Evolutionary conservation across 345 rosid species (phyloP), one percentile per base, ranked within the genome.

Genomic region (Eucalyptus marginata): DNA sequence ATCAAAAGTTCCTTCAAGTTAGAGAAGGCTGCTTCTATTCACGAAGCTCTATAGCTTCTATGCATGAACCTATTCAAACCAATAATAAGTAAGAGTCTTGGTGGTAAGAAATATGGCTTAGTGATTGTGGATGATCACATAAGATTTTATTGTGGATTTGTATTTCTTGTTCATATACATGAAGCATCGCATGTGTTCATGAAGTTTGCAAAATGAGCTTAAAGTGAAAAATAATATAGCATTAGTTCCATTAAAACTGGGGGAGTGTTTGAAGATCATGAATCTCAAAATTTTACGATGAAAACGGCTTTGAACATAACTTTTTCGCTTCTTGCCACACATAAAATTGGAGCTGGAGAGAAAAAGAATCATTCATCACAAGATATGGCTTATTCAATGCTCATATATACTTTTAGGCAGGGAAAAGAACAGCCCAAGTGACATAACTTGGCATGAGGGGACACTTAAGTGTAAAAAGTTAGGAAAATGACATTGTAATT

Each of bases 381-480:
- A 56, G 29, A 56, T 24, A 56, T 56, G 62, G 29, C 62, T 22
- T 56, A 56, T 24, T 56, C 62, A 22, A 56, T 56, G 11, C 62
- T 56, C 62, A 10, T 56, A 29, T 22, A 56, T 56, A 56, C 62
- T 22, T 56, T 56, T 56, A 22, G 29, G 29, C 6, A 2, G 29
- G 54, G 20, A 50, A 50, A 50, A 50, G 8, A 50, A 50, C 3
- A 50, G 20, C 54, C 18, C 20, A 50, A 50, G 8, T 50, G 8
- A 50, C 20, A 50, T 0, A 16, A 50, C 1, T 50, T 16, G 8
- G 3, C 8, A 50, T 16, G 2, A 50, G 3, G 7, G 1, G 20
- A 50, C 20, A 50, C 2, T 50, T 16, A 50, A 16, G 20, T 50
- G 7, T 3, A 50, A 50, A 50, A 50, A 50, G 2, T 50, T 50